These are phyloP conservation scores for Verbascum thapsus DNA, from an alignment of 257 asterid species.

Conservation along the genomic window DNA sequence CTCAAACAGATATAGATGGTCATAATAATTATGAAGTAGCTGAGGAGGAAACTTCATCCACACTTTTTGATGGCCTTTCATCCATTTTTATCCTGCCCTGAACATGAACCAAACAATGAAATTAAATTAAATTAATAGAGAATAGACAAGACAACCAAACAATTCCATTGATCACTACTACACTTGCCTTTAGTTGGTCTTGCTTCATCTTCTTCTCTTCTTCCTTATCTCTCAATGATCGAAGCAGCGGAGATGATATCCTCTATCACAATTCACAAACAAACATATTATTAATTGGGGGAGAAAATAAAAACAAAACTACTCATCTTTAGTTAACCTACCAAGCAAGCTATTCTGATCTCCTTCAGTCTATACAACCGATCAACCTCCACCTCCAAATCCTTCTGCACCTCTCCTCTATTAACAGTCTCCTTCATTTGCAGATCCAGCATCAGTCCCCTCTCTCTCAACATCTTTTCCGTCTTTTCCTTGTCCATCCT, in stretches of 20 bases:
- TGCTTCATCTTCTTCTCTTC: conserved; percentile 48
- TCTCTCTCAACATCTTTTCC: conserved; percentile 53
- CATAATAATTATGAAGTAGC: too few relatives aligned
- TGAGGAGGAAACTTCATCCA: too few relatives aligned
- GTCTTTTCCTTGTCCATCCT: conserved; percentile 56
- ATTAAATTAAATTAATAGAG: background rate
- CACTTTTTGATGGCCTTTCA: conserved; percentile 18
- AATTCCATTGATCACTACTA: too few relatives aligned
- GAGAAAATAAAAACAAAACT: background rate
- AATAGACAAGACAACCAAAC: conserved; percentile 5
- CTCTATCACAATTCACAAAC: conserved; percentile 37
- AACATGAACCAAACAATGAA: background rate
- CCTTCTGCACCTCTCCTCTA: conserved; percentile 72
- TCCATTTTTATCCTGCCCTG: conserved; percentile 15
- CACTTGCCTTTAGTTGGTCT: conserved; percentile 12
- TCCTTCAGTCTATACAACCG: conserved; percentile 76
- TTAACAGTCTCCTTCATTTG: conserved; percentile 52
- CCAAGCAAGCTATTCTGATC: conserved; percentile 70
- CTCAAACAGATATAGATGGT: background rate
- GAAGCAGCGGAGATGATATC: conserved; percentile 53
- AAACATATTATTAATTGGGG: background rate
- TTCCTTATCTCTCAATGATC: conserved; percentile 65
- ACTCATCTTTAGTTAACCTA: conserved; percentile 15
- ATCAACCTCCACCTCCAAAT: conserved; percentile 87
- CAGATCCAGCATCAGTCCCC: conserved; percentile 51